Evolutionary conservation across 805 yeast species (phyloP).

Genomic region (Nakazawaea laoshanensis): DNA sequence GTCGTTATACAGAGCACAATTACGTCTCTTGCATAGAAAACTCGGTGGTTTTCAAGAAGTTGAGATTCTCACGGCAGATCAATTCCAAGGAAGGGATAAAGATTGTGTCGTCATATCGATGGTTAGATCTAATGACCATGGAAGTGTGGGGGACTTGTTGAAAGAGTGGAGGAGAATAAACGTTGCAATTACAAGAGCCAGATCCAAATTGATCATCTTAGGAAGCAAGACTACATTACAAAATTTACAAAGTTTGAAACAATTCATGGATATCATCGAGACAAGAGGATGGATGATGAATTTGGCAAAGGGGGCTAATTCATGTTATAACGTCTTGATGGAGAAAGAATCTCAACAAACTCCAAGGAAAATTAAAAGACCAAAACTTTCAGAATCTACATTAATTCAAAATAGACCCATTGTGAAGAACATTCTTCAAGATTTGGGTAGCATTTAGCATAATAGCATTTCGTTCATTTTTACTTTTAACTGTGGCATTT

Average conservation of each 20-base stretch:
- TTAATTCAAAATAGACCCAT: conserved; percentile 6
- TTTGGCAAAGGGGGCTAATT: conserved; percentile 36
- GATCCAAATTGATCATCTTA: conserved; percentile 69
- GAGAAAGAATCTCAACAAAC: background rate
- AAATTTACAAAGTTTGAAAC: conserved; percentile 40
- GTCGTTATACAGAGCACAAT: conserved; percentile 82
- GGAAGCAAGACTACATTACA: conserved; percentile 67
- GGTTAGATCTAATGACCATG: conserved; percentile 68
- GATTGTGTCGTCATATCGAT: conserved; percentile 84
- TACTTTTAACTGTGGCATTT: too few species aligned
- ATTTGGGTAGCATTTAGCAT: conserved; percentile 1
- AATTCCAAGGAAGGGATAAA: conserved; percentile 93
- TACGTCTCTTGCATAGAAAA: conserved; percentile 33
- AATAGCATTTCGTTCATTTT: too few species aligned
- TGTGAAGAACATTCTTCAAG: conserved; percentile 7
- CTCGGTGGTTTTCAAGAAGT: conserved; percentile 29
- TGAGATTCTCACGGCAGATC: conserved; percentile 89
- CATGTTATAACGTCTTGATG: conserved; percentile 21
- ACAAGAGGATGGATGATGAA: conserved; percentile 56
- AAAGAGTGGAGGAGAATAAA: conserved; percentile 89
- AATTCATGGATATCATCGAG: conserved; percentile 52
- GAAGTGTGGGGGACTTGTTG: conserved; percentile 66
- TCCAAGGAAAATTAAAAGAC: conserved; percentile 1
- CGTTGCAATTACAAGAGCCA: conserved; percentile 91
- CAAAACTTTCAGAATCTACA: background rate